Base-by-base conservation (phyloP, 1,284 basidiomycete genomes). In the Pascua sp. region DNA sequence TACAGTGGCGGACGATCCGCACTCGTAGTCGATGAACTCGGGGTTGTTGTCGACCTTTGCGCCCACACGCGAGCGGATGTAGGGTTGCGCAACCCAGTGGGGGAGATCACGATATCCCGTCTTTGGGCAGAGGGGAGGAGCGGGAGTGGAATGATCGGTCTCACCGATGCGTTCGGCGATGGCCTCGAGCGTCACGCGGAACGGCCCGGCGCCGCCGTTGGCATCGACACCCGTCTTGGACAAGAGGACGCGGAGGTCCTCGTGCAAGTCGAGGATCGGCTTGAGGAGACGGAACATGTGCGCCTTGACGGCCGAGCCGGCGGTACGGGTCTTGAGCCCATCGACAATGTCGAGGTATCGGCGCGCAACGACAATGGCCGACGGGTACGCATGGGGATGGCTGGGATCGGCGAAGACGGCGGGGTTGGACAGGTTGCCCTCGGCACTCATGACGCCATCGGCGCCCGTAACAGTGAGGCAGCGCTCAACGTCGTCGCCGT, bases 361-460 rank as follows among this genome's bases (percentile, higher is more conserved):
- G 9, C 86, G 78, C 0, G 93, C 91, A 11, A 98, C 80, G 24
- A 81, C 75, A 4, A 84, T 81, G 51, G 86, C 81, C 0, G 81
- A 81, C 0, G 86, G 85, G 64, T 91, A 86, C 0, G 80, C 67
- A 10, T 81, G 79, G 0, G 76, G 71, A 41, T 72, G 69, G 32
- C 80, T 80, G 65, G 61, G 51, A 0, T 70, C 65, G 15, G 73
- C 49, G 66, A 98, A 97, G 11, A 98, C 73, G 0, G 91, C 86
- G 0, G 91, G 90, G 71, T 98, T 98, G 75, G 96, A 96, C 1
- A 98, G 80, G 66, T 96, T 90, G 0, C 91, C 95, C 77, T 98
- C 95, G 0, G 95, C 95, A 52, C 85, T 88, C 94, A 98, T 97
- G 62, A 98, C 86, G 0, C 87, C 95, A 67, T 97, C 91, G 4